These are phyloP conservation scores for Lagenidium giganteum DNA, from an alignment of 352 stramenopile genomes.

Conservation along the genomic window DNA sequence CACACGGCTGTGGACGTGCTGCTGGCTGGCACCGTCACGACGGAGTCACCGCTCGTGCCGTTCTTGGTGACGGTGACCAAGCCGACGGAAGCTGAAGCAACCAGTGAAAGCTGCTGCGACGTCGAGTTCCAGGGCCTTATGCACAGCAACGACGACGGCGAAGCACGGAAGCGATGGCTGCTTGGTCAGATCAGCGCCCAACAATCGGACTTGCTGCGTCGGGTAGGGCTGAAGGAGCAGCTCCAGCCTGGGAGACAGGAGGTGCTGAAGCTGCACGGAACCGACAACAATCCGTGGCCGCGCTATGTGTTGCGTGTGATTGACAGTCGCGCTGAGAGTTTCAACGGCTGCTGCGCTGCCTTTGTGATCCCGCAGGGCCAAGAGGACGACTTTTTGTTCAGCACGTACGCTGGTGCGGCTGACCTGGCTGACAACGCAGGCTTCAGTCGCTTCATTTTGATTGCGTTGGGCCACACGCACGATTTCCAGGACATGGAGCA, in stretches of 20 bases:
- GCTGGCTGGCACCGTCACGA: conserved; percentile 31
- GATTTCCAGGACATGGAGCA: conserved; percentile 53
- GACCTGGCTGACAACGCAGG: conserved; percentile 55
- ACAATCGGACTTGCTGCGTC: too few relatives aligned
- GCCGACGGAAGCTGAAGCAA: too few relatives aligned
- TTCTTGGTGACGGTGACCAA: conserved; percentile 48
- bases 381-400: conserved; percentile 82
- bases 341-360: conserved; percentile 54
- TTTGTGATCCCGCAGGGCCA: conserved; percentile 77
- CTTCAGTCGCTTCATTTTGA: conserved; percentile 71
- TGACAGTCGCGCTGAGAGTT: conserved; percentile 35
- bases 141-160: conserved; percentile 39
- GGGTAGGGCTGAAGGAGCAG: too few relatives aligned
- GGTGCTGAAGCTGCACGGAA: conserved; percentile 11
- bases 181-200: too few relatives aligned
- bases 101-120: conserved; percentile 16
- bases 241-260: too few relatives aligned
- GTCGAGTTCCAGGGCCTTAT: conserved; percentile 22
- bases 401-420: conserved; percentile 54
- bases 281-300: conserved; percentile 27
- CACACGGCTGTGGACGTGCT: conserved; percentile 29
- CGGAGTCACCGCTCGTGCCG: conserved; percentile 46
- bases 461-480: conserved; percentile 56
- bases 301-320: conserved; percentile 58
- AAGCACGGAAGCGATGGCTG: too few relatives aligned